A percentile compares a stretch with the other conserved stretches of the same genome.
Conservation (phyloP, 805 yeast genomes). For the Candida arabinofermentans region DNA sequence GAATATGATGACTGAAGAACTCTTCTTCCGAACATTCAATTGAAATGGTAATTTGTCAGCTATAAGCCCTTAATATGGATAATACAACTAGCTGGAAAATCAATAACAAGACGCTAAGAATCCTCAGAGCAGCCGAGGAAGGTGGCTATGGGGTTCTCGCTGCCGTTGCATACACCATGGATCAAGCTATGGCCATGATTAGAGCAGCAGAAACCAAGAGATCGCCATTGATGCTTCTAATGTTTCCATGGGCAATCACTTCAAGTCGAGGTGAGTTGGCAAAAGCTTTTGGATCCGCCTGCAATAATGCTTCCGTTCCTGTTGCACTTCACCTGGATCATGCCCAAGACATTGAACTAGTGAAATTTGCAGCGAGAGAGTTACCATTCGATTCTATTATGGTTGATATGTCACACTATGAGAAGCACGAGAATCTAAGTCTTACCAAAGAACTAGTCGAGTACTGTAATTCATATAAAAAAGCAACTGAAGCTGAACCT, state of each 20-base stretch:
- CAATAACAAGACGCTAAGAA: constrained; percentile 27
- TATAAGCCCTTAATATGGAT: too few relatives aligned
- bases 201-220: constrained; percentile 32
- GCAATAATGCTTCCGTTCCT: constrained; percentile 32
- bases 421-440: constrained; percentile 31
- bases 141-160: constrained; percentile 33
- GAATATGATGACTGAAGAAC: not conserved
- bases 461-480: constrained; percentile 26
- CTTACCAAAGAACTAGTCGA: constrained; percentile 29
- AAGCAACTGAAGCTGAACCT: constrained; percentile 36
- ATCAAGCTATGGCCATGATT: constrained; percentile 33
- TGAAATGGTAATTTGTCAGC: too few relatives aligned
- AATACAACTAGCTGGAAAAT: constrained; percentile 11
- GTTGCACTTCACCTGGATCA: constrained; percentile 35
- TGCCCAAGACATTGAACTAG: constrained; percentile 30
- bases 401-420: constrained; percentile 37
- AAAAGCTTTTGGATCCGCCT: constrained; percentile 23
- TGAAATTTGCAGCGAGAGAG: constrained; percentile 27
- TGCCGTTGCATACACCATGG: constrained; percentile 33
- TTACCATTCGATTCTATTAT: constrained; percentile 37
- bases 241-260: constrained; percentile 37
- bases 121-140: constrained; percentile 29
- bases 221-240: constrained; percentile 32
- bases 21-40: not conserved
- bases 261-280: constrained; percentile 29